Conservation (phyloP, 768 basidiomycete species). For the Boletellus emodensis region DNA sequence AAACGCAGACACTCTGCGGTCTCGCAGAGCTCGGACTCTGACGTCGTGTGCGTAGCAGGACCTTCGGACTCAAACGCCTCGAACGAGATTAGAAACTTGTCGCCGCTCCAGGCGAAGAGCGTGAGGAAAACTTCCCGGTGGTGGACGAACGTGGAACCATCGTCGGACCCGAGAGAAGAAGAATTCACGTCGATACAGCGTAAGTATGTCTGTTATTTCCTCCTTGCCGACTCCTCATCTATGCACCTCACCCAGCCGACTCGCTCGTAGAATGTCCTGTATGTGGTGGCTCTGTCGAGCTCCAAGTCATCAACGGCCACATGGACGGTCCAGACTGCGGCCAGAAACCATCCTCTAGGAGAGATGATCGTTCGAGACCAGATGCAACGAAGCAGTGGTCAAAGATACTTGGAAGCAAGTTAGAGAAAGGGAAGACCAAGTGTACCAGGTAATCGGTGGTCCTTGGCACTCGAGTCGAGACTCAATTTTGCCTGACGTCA, state of each 20-base stretch:
- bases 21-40: constrained; percentile 22
- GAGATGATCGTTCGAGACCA: constrained; percentile 22
- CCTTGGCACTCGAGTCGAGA: background rate
- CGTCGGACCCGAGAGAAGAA: constrained; percentile 32
- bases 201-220: constrained; percentile 9
- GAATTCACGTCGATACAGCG: constrained; percentile 14
- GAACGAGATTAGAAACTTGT: constrained; percentile 22
- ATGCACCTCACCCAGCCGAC: constrained; percentile 25
- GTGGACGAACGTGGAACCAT: constrained; percentile 18
- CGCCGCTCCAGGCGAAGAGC: constrained; percentile 20
- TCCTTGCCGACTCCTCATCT: background rate
- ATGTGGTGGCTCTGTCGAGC: constrained; percentile 46
- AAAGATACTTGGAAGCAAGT: constrained; percentile 32
- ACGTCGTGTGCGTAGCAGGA: constrained; percentile 28
- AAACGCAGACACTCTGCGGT: constrained; percentile 34
- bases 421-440: constrained; percentile 43
- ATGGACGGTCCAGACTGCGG: constrained; percentile 55
- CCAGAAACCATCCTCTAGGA: constrained; percentile 17
- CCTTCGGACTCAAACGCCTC: constrained; percentile 26
- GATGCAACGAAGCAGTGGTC: constrained; percentile 39
- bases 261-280: constrained; percentile 56
- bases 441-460: constrained; percentile 22
- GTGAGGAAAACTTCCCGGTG: constrained; percentile 17
- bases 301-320: constrained; percentile 55
- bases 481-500: constrained; percentile 19